Evolutionary conservation across 2,329 filamentous ascomycete genomes (phyloP).

Genomic region (Pseudogymnoascus sp.): DNA sequence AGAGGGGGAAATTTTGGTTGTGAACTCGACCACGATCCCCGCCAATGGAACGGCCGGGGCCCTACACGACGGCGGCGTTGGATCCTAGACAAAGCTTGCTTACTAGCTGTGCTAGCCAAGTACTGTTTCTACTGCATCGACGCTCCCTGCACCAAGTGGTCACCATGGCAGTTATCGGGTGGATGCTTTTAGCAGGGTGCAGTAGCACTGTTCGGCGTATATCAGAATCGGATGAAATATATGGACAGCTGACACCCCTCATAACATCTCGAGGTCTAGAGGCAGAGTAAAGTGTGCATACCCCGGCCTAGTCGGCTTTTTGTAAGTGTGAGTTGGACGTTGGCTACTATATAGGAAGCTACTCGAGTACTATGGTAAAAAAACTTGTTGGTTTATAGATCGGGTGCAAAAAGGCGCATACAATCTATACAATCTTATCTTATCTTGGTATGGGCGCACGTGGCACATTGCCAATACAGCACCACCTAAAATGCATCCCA

Average conservation of each 20-base stretch:
- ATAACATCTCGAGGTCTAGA: neutral
- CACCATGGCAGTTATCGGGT: neutral
- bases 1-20: neutral
- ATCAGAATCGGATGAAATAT: neutral
- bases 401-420: neutral
- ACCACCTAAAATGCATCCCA: neutral
- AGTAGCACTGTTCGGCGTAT: neutral
- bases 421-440: neutral
- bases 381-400: neutral
- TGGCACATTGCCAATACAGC: neutral
- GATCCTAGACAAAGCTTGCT: neutral
- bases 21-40: neutral
- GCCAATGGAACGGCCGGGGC: neutral
- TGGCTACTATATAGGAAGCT: neutral
- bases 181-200: neutral
- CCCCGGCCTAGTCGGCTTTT: too few relatives aligned
- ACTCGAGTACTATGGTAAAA: neutral
- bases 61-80: neutral
- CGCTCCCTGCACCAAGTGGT: neutral
- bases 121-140: constrained; percentile 1
- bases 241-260: neutral
- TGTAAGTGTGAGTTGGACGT: neutral
- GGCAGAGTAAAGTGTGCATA: neutral
- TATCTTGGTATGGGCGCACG: neutral
- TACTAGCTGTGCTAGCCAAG: neutral